Base-by-base conservation (phyloP, 2,329 filamentous ascomycete species). In the Pseudogymnoascus sp. region DNA sequence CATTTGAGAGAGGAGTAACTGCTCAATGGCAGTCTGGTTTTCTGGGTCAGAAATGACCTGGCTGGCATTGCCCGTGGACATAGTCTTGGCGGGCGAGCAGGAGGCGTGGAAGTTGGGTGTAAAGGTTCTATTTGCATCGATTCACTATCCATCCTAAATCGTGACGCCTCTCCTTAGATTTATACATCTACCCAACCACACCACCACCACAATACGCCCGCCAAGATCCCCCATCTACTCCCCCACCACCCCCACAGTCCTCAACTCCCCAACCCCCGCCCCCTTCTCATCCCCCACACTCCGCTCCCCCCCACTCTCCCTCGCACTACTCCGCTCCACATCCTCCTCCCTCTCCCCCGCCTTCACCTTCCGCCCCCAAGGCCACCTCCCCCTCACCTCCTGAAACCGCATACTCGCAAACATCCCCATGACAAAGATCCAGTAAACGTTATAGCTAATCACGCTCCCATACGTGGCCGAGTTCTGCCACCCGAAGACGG, bases 401-500 rank as follows among this genome's bases (percentile, higher is more conserved):
- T 82, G 82, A 76, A 85, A 90, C 44, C 87, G 81, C 79, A 93
- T 81, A 35, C 77, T 68, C 13, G 85, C 65, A 72, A 93, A 90
- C 4, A 81, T 81, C 14, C 80, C 65, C 63, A 92, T 91, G 67
- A 91, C 81, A 7, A 79, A 79, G 61, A 95, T 76, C 92, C 91
- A 96, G 78, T 96, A 96, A 14, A 93, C 64, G 73, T 95, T 96
- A 78, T 96, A 96, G 1, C 89, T 86, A 66, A 96, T 86, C 67
- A 96, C 88, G 1, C 90, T 93, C 61, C 91, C 91, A 70, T 93
- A 92, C 1, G 91, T 96, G 4, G 90, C 92, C 11, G 89, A 91
- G 77, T 96, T 96, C 65, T 86, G 84, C 92, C 92, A 96, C 64
- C 92, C 91, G 10, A 96, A 80, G 62, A 96, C 81, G 64, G 90